Base-by-base conservation (phyloP, 2,329 filamentous ascomycete genomes). In the Lasiodiplodia citricola region DNA sequence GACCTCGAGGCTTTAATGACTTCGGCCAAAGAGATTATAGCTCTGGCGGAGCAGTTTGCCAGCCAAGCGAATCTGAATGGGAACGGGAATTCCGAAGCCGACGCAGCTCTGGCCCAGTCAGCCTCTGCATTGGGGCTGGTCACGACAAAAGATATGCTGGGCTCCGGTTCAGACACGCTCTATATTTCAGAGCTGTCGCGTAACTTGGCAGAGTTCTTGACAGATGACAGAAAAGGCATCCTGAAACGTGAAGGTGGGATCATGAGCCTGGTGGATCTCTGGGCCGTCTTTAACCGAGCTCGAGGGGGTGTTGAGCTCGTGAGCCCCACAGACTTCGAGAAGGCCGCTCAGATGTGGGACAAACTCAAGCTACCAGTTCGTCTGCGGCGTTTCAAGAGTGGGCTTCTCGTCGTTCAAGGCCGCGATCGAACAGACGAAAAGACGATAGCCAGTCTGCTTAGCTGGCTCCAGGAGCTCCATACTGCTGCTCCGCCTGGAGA, bases 1-100 rank as follows among this genome's bases (percentile, higher is more conserved):
- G 96, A 99, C 75, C 87, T 99, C 0, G 95, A 98, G 77, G 94
- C 96, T 3, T 85, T 99, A 47, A 99, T 98, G 95, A 93, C 94
- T 3, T 97, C 95, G 3, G 96, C 96, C 5, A 97, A 98, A 77
- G 93, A 99, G 77, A 93, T 99, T 60, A 91, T 98, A 63, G 93
- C 94, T 5, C 89, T 99, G 52, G 96, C 96, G 0, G 95, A 98
- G 79, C 90, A 90, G 18, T 95, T 98, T 73, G 90, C 93, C 1
- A 85, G 88, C 14, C 91, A 94, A 75, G 83, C 85, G 0, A 83
- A 84, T 68, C 81, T 84, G 23, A 87, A 86, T 25, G 86, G 85
- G n/a, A 86, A 80, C 50, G 78, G 76, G 51, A 88, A 86, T 6
- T 86, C 88, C 0, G 93, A 96, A 78, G 89, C 93, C 13, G 92